Conservation (phyloP, 140 eudicot species). For the Ambrosia hybrid region DNA sequence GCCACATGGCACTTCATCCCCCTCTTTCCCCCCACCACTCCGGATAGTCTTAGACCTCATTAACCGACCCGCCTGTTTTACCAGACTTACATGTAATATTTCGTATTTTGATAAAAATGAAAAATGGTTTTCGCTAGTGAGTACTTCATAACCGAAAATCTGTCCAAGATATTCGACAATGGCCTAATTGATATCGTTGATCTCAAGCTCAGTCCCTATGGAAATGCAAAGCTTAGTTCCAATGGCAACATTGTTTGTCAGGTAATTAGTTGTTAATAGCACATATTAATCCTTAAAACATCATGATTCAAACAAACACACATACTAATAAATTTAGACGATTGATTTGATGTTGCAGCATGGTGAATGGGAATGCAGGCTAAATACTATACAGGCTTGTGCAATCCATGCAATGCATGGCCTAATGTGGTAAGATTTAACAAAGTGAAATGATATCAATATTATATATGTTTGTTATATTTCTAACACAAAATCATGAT, state of each 20-base stretch:
- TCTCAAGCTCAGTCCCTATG: conserved; percentile 77
- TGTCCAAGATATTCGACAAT: conserved; percentile 50
- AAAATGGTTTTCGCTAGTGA: conserved; percentile 25
- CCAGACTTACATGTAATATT: too few species aligned
- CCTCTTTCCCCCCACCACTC: too few species aligned
- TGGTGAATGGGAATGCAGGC: conserved; percentile 69
- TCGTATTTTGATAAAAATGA: background rate
- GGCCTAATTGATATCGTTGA: conserved; percentile 54
- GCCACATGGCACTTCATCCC: too few species aligned
- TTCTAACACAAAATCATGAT: background rate
- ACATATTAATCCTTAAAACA: background rate
- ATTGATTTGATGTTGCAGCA: conserved; percentile 56
- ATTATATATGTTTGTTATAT: background rate
- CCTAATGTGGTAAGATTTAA: conserved; percentile 61
- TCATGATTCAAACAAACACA: background rate
- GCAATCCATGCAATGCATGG: conserved; percentile 61
- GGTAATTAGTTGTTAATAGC: conserved; percentile 28
- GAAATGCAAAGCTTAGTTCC: conserved; percentile 61
- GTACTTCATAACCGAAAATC: conserved; percentile 48
- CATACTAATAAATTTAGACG: background rate
- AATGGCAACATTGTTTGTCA: conserved; percentile 62
- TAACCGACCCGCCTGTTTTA: too few species aligned
- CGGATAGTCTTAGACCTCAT: too few species aligned
- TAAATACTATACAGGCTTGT: conserved; percentile 81
- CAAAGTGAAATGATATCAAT: background rate